Evolutionary conservation across 2,329 filamentous ascomycete species (phyloP), one percentile per base, ranked within the genome.

Genomic region (Fusarium nelsonii): DNA sequence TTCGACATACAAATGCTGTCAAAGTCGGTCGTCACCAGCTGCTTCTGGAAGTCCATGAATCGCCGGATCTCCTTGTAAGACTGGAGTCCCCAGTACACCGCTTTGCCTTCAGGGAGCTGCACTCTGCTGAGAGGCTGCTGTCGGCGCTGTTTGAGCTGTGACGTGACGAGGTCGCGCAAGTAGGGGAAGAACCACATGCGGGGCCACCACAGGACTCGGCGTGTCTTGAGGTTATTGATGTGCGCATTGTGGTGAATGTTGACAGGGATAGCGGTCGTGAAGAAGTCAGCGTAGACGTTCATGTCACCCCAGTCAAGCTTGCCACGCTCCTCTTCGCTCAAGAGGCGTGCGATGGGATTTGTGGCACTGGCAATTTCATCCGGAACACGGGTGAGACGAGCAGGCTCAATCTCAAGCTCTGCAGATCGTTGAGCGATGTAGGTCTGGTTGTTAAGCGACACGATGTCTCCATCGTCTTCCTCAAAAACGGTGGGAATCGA

Each of bases 121-220:
- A 70, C 20, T n/a, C 50, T 58, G 10, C 36, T 53, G 1, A 72
- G 56, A 18, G 63, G 46, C 18, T 30, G 32, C 2, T 61, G 69
- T 14, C 53, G 52, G 15, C 45, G 50, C 50, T 69, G 43, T 5
- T 34, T 56, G 48, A 75, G 60, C 30, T 68, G 64, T 4, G 40
- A 34, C 0, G 18, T 18, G 28, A 67, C 56, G 26, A 72, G 63
- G 10, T 58, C 18, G 1, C 69, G 69, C 2, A 72, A 63, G 30
- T 68, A 43, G 3, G 69, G 69, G 56, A 72, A 73, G 58, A 58
- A 72, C 70, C 71, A 73, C 30, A 65, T 74, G 11, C 61, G 65
- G 26, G 68, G 44, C 68, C 70, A 72, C 69, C 68, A 71, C 66
- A 45, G 63, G 10, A 52, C 39, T 10, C 65, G 37, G 16, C 70